These are phyloP conservation scores for Inosperma sp. DNA, from an alignment of 768 basidiomycete species.

Conservation along the genomic window DNA sequence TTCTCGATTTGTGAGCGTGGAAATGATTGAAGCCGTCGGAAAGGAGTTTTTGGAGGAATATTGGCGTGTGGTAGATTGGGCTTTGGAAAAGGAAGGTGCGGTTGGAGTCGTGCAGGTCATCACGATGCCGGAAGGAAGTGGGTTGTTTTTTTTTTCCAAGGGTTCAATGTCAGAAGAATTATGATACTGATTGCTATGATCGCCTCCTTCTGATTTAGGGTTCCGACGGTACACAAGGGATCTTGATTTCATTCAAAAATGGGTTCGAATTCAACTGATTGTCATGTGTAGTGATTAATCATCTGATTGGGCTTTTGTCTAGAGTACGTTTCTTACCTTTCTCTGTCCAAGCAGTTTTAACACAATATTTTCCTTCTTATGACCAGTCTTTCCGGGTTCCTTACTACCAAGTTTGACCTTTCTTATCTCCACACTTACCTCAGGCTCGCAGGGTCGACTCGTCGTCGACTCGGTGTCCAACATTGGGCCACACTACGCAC, in stretches of 20 bases:
- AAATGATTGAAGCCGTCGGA: constrained; percentile 80
- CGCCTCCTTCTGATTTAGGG: too few relatives aligned
- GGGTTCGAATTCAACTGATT: constrained; percentile 35
- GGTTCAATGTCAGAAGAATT: too few relatives aligned
- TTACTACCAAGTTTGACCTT: constrained; percentile 62
- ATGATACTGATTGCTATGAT: neutral
- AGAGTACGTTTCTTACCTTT: too few relatives aligned
- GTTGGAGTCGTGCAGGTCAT: constrained; percentile 73
- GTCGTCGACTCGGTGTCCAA: constrained; percentile 63
- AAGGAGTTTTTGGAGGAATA: constrained; percentile 60
- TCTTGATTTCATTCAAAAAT: constrained; percentile 77
- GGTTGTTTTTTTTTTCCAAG: constrained; percentile 26
- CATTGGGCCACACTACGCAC: constrained; percentile 73
- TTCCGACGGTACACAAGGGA: constrained; percentile 51
- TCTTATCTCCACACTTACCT: constrained; percentile 40
- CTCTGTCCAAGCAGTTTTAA: too few relatives aligned
- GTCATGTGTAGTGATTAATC: constrained; percentile 5
- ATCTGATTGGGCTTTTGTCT: neutral
- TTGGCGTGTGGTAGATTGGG: constrained; percentile 65
- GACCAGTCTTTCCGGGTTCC: constrained; percentile 63
- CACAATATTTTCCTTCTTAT: neutral
- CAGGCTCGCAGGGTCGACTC: constrained; percentile 50
- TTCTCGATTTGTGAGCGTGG: constrained; percentile 66
- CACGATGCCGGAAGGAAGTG: constrained; percentile 68
- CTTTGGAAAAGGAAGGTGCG: constrained; percentile 51